These are phyloP conservation scores for Acorus gramineus DNA, from an alignment of 106 monocot species.

Conservation along the genomic window DNA sequence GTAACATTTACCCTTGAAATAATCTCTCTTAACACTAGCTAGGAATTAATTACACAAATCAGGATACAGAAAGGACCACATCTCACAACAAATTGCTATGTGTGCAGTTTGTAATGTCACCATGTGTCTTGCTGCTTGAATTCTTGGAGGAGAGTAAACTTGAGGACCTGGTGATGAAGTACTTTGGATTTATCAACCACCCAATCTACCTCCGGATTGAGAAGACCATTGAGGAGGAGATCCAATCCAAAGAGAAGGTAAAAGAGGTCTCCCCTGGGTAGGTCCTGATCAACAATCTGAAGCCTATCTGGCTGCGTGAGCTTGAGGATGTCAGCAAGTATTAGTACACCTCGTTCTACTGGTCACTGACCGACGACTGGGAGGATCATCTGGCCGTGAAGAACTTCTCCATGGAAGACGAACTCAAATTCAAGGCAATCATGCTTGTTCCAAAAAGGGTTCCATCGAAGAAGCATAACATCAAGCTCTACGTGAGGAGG, in stretches of 20 bases:
- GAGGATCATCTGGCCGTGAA: constrained; percentile 5
- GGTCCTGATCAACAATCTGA: background rate
- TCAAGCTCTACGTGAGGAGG: constrained; percentile 7
- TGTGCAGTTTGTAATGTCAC: background rate
- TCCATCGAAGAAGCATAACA: constrained; percentile 7
- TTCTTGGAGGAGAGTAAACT: constrained; percentile 4
- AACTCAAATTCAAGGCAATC: too few species aligned
- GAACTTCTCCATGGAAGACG: constrained; percentile 4
- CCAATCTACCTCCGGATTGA: constrained; percentile 4
- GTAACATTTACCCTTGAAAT: too few species aligned
- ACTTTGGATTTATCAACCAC: constrained; percentile 2
- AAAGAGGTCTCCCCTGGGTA: too few species aligned
- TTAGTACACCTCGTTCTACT: constrained; percentile 5
- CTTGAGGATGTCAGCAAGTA: constrained; percentile 6
- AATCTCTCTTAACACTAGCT: too few species aligned
- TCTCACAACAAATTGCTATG: too few species aligned
- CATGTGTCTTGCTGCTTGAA: background rate
- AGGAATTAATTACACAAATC: too few species aligned
- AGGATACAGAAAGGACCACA: too few species aligned
- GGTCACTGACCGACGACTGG: too few species aligned
- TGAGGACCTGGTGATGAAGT: constrained; percentile 1
- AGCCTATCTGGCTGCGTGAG: constrained; percentile 1
- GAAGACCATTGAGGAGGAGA: constrained; percentile 7
- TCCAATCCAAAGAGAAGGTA: too few species aligned
- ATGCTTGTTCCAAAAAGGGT: too few species aligned